Evolutionary conservation across 2,329 filamentous ascomycete genomes (phyloP).

Genomic region (Capronia coronata): DNA sequence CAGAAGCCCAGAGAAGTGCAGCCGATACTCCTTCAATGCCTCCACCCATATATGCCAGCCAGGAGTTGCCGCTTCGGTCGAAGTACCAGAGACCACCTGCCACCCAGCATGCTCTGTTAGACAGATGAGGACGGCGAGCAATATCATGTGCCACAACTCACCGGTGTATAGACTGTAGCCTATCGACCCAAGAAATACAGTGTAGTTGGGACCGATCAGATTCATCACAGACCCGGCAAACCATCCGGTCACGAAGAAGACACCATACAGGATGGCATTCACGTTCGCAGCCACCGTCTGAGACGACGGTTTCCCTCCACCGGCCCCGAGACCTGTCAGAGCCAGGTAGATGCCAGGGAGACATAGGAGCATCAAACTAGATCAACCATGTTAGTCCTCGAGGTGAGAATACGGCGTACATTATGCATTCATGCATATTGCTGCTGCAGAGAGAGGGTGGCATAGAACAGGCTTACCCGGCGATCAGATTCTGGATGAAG

Average conservation of each 20-base stretch:
- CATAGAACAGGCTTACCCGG: too few species aligned
- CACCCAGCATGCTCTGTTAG: too few species aligned
- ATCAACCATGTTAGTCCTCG: too few species aligned
- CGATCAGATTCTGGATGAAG: too few species aligned
- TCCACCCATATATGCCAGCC: slow-evolving; percentile 18
- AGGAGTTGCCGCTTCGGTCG: slow-evolving; percentile 15
- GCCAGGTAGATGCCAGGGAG: slow-evolving; percentile 14
- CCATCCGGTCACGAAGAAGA: slow-evolving; percentile 16
- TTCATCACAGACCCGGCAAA: slow-evolving; percentile 20
- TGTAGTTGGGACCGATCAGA: slow-evolving; percentile 16
- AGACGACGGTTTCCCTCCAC: slow-evolving; percentile 22
- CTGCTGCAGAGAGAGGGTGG: too few species aligned
- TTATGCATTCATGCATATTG: too few species aligned
- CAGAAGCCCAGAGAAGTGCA: slow-evolving; percentile 16
- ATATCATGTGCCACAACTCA: not conserved
- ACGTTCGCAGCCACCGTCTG: slow-evolving; percentile 12
- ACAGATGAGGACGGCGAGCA: not conserved
- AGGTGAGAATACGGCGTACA: too few species aligned
- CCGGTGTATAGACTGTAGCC: slow-evolving; percentile 24
- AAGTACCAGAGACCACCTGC: slow-evolving; percentile 20
- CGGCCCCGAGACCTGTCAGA: slow-evolving; percentile 21
- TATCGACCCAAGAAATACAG: slow-evolving; percentile 11
- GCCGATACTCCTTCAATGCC: slow-evolving; percentile 13
- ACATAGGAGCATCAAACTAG: slow-evolving; percentile 4
- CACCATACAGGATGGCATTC: slow-evolving; percentile 22